Percentiles rank a stretch among this genome's conserved stretches.
Conservation (phyloP, 495 filamentous ascomycete genomes). For the Extremus antarcticus region DNA sequence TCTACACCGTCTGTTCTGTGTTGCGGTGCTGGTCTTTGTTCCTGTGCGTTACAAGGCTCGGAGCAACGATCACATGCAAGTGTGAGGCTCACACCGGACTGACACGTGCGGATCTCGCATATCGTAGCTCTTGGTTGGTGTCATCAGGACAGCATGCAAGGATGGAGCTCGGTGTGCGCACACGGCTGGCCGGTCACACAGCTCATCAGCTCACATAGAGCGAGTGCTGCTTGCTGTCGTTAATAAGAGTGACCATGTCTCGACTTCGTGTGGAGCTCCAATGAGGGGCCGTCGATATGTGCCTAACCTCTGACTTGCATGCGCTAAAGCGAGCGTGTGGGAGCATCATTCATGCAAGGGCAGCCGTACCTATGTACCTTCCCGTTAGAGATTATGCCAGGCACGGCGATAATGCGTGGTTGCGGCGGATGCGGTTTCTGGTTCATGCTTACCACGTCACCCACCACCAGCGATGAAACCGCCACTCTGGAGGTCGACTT, state of each 20-base stretch:
- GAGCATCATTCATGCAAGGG: not conserved
- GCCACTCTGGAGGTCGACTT: too few relatives aligned
- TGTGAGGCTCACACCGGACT: not conserved
- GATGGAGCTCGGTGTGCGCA: not conserved
- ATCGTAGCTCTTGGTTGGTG: too few relatives aligned
- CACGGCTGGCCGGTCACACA: not conserved
- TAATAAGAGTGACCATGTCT: too few relatives aligned
- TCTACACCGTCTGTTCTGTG: not conserved
- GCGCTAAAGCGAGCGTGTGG: constrained; percentile 1
- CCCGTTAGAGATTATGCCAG: not conserved
- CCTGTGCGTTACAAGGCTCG: not conserved
- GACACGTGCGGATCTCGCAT: too few relatives aligned
- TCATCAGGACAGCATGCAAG: not conserved
- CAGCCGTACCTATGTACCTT: not conserved
- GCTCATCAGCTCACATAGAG: too few relatives aligned
- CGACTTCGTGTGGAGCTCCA: not conserved
- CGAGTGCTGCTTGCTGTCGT: too few relatives aligned
- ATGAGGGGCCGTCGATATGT: not conserved
- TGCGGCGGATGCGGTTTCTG: too few relatives aligned
- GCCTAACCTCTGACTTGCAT: constrained; percentile 2
- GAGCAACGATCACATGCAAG: constrained; percentile 6
- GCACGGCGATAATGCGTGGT: not conserved
- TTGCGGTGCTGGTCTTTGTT: not conserved
- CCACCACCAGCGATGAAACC: too few relatives aligned
- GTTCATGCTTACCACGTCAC: too few relatives aligned